Conservation (phyloP, 345 rosid species). For the Citrus trifoliata region DNA sequence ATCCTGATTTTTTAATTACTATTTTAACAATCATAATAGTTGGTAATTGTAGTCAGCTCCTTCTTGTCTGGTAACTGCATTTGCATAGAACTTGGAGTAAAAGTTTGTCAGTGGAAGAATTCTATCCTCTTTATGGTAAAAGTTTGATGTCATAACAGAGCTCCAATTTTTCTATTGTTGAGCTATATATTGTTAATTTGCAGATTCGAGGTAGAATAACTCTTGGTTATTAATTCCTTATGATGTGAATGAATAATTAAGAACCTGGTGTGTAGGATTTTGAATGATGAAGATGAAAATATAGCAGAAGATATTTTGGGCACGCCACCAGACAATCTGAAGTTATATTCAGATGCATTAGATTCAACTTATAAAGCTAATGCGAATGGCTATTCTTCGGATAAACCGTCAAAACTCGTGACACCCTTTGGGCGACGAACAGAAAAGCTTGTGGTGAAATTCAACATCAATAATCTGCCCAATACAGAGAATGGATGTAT, state of each 20-base stretch:
- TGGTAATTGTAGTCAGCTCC: not conserved
- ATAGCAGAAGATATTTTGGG: conserved; percentile 41
- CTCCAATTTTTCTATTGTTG: not conserved
- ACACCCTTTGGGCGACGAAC: conserved; percentile 79
- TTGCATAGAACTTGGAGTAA: not conserved
- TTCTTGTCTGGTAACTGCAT: not conserved
- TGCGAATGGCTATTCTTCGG: conserved; percentile 60
- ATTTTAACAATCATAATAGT: not conserved
- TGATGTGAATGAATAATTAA: not conserved
- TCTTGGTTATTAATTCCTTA: not conserved
- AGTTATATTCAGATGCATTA: conserved; percentile 36
- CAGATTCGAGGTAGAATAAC: not conserved
- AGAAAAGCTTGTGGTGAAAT: conserved; percentile 66
- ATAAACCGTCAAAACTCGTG: conserved; percentile 47
- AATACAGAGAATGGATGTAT: conserved; percentile 33
- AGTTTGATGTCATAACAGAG: not conserved
- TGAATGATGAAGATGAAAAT: conserved; percentile 57
- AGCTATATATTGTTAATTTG: not conserved
- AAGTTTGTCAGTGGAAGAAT: not conserved
- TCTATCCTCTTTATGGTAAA: not conserved
- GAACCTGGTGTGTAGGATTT: conserved; percentile 42
- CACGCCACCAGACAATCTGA: conserved; percentile 59
- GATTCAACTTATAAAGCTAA: conserved; percentile 38
- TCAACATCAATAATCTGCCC: conserved; percentile 45
- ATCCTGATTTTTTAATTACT: not conserved